Evolutionary conservation across 2,329 filamentous ascomycete species (phyloP).

Genomic region (Cryphonectria radicalis): DNA sequence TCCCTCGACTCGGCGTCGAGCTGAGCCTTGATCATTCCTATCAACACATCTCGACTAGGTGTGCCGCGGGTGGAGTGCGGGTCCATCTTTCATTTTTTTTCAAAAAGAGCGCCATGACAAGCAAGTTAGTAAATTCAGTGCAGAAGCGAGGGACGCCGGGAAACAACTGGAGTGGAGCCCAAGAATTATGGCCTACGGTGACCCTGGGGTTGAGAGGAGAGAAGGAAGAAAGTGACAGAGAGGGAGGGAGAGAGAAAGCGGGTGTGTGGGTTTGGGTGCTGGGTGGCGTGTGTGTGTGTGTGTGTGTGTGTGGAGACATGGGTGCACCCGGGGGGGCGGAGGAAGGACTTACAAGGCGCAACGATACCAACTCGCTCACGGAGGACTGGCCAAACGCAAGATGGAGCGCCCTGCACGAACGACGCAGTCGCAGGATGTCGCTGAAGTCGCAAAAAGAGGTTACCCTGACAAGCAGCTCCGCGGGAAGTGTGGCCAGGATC

Average conservation of each 20-base stretch:
- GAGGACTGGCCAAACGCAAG: slow-evolving; percentile 14
- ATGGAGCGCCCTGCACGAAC: slow-evolving; percentile 20
- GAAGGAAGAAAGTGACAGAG: neutral
- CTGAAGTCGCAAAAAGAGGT: slow-evolving; percentile 21
- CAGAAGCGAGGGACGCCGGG: neutral
- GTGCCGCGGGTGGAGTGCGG: slow-evolving; percentile 21
- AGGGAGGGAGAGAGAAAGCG: neutral
- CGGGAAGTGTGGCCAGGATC: slow-evolving; percentile 22
- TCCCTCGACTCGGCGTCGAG: slow-evolving; percentile 15
- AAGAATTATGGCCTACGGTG: neutral
- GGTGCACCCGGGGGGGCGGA: neutral
- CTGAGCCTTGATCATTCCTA: slow-evolving; percentile 26
- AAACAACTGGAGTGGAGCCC: neutral
- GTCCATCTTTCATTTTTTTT: slow-evolving; percentile 25
- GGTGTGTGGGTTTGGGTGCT: neutral
- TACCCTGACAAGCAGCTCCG: slow-evolving; percentile 26
- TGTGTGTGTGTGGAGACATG: neutral
- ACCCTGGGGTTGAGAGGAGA: neutral
- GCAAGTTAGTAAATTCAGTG: slow-evolving; percentile 13
- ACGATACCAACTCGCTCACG: slow-evolving; percentile 19
- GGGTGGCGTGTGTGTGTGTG: neutral
- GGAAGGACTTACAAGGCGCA: slow-evolving; percentile 22
- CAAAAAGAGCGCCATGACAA: neutral
- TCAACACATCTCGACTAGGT: slow-evolving; percentile 21
- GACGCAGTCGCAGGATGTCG: slow-evolving; percentile 22